Evolutionary conservation across 306 rosid species (phyloP), one percentile per base, ranked within the genome.

Genomic region (Cucurbita pepo): DNA sequence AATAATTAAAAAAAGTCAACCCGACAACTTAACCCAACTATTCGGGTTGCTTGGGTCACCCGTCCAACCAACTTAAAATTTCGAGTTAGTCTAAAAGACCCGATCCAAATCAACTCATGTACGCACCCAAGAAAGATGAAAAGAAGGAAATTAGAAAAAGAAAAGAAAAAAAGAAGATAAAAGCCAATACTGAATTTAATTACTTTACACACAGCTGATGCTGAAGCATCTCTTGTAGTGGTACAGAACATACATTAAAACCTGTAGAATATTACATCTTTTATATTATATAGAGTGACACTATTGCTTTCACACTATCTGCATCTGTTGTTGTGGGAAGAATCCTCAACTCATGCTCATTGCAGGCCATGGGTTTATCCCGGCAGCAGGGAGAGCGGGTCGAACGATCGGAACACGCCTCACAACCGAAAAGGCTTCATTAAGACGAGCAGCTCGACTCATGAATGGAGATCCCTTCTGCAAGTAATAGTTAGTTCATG

Each of bases 341-440:
- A 43, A 73, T 56, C 77, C 80, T 85, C 88, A 91, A 74, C 96
- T 88, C 89, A 94, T 75, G 75, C 90, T 89, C 91, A 87, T 87
- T 67, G 87, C 92, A 63, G 94, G 92, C 97, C 98, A 87, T 38
- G 92, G 95, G 77, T 84, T 79, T 47, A 82, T 81, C 21, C 95
- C 90, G 1, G 96, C 44, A 66, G 92, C 86, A 1, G 97, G 95
- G 58, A 94, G 99, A 2, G 92, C 72, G 61, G 97, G 95, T 73
- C 97, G 95, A 30, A 86, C 61, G n/a, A 88, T 73, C 4, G 99
- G 97, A 51, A 89, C 91, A 40, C 96, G 95, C 76, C 83, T 94
- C 85, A 89, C 99, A 74, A 94, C 88, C 13, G 96, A 89, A 80
- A 94, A 89, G 51, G 99, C 96, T 83, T 94, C 97, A n/a, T 94